Evolutionary conservation across 1,284 basidiomycete species (phyloP).

Genomic region (Rhodotorula sp.): DNA sequence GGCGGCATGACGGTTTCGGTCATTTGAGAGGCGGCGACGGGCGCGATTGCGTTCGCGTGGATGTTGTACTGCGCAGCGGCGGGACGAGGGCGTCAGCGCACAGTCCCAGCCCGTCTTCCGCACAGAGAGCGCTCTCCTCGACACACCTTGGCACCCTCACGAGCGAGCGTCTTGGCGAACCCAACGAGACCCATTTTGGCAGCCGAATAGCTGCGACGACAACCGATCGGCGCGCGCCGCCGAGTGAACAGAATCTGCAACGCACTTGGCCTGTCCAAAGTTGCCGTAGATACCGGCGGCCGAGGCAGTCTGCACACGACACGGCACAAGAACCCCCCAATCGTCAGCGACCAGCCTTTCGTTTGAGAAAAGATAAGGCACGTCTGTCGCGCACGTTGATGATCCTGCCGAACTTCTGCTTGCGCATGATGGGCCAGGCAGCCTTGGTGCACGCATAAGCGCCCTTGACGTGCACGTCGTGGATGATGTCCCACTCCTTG

Average conservation of each 20-base stretch:
- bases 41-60: slow-evolving; percentile 80
- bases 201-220: slow-evolving; percentile 51
- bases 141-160: slow-evolving; percentile 46
- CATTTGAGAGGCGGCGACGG: slow-evolving; percentile 58
- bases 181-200: slow-evolving; percentile 76
- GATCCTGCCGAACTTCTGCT: slow-evolving; percentile 73
- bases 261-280: slow-evolving; percentile 17
- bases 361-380: background rate
- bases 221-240: slow-evolving; percentile 53
- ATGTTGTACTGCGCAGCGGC: slow-evolving; percentile 70
- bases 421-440: slow-evolving; percentile 92
- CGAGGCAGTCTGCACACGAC: slow-evolving; percentile 65
- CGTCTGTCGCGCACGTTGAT: slow-evolving; percentile 59
- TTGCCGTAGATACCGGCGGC: slow-evolving; percentile 75
- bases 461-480: slow-evolving; percentile 88
- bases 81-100: slow-evolving; percentile 46
- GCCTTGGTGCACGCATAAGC: slow-evolving; percentile 94
- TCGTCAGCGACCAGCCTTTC: background rate
- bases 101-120: background rate
- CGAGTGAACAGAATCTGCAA: slow-evolving; percentile 38
- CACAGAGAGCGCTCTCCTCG: too few relatives aligned
- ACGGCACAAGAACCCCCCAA: background rate
- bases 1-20: slow-evolving; percentile 75
- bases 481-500: slow-evolving; percentile 50
- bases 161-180: slow-evolving; percentile 88